phyloP scores from a whole-genome alignment of 2,329 filamentous ascomycete species.

The Diaporthe sp. region DNA sequence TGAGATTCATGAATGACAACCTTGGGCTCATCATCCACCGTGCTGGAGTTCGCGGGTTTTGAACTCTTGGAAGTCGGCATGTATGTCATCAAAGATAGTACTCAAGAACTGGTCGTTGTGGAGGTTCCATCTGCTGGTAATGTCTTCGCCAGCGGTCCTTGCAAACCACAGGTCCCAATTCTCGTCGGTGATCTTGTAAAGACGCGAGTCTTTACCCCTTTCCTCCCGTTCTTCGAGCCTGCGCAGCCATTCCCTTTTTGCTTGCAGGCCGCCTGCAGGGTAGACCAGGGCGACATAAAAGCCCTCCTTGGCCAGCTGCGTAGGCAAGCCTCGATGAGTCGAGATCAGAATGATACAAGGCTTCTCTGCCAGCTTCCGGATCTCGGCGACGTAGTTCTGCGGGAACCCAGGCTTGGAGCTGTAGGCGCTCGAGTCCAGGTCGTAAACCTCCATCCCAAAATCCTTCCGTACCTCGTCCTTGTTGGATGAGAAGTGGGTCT shows the following conservation, averaged over 20 bases:
- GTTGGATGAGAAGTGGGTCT: conserved; percentile 16
- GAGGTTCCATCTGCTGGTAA: conserved; percentile 8
- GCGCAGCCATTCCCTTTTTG: conserved; percentile 27
- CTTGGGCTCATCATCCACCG: neutral
- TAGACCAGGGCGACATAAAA: conserved; percentile 31
- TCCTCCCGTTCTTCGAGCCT: conserved; percentile 29
- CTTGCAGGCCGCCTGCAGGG: neutral
- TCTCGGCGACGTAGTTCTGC: conserved; percentile 22
- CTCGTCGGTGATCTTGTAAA: conserved; percentile 25
- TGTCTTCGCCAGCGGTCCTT: conserved; percentile 10
- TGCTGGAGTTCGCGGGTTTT: neutral
- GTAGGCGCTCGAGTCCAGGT: conserved; percentile 31
- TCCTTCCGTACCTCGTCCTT: neutral
- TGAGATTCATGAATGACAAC: neutral
- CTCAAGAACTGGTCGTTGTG: conserved; percentile 20
- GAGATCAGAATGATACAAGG: conserved; percentile 22
- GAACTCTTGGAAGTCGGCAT: neutral
- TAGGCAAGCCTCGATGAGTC: conserved; percentile 22
- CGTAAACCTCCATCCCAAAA: neutral
- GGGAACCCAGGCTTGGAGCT: conserved; percentile 26
- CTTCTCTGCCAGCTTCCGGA: conserved; percentile 26
- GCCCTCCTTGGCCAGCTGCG: conserved; percentile 18
- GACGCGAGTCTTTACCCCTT: conserved; percentile 12
- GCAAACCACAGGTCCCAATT: conserved; percentile 28
- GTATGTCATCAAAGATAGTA: conserved; percentile 14